Conservation (phyloP, 495 filamentous ascomycete genomes). For the Usnea hakonensis region DNA sequence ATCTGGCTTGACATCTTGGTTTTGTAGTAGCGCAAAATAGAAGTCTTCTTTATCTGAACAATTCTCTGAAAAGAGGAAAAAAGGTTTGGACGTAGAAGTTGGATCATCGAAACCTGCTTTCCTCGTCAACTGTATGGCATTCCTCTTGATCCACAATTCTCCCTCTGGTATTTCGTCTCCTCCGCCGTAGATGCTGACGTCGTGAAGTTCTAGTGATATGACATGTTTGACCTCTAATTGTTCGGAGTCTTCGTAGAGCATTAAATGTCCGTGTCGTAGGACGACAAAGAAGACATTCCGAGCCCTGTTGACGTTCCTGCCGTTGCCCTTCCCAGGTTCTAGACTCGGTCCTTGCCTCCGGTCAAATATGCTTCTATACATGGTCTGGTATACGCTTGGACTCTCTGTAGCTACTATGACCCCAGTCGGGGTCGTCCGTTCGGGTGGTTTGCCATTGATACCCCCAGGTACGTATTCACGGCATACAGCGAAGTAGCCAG, state of each 20-base stretch:
- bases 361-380: conserved; percentile 96
- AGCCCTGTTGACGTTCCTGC: conserved; percentile 61
- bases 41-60: conserved; percentile 96
- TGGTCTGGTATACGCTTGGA: conserved; percentile 91
- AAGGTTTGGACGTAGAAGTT: conserved; percentile 61
- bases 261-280: conserved; percentile 81
- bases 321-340: conserved; percentile 40
- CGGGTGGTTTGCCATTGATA: conserved; percentile 85
- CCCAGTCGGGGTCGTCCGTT: conserved; percentile 74
- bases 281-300: conserved; percentile 94
- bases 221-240: conserved; percentile 94
- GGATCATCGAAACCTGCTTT: conserved; percentile 55
- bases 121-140: conserved; percentile 78
- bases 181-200: conserved; percentile 77
- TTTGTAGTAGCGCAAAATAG: conserved; percentile 84
- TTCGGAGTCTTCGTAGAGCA: conserved; percentile 88
- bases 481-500: conserved; percentile 91
- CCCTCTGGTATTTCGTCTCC: conserved; percentile 77
- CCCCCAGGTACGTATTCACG: conserved; percentile 86
- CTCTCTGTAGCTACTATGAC: conserved; percentile 63
- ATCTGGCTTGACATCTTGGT: conserved; percentile 60
- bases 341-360: conserved; percentile 52
- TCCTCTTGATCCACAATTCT: conserved; percentile 90
- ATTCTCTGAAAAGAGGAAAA: conserved; percentile 90
- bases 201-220: conserved; percentile 80